Base-by-base conservation (phyloP, 768 basidiomycete genomes). In the Hericium rajendrae region DNA sequence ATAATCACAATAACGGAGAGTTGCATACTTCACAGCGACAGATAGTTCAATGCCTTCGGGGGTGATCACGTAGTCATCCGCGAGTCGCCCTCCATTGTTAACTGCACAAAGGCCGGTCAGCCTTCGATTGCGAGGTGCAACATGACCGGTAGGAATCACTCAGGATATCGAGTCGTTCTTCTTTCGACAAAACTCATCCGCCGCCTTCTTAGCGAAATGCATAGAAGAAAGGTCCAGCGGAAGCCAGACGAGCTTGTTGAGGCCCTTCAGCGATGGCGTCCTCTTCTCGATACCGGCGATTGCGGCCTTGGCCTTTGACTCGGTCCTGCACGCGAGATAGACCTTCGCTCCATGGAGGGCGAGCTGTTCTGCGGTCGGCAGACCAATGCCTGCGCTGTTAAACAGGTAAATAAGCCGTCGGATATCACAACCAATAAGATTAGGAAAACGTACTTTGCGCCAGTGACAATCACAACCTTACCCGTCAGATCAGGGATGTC, bases 381-480 rank as follows among this genome's bases (percentile, higher is more conserved):
- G 78, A 0, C 83, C 83, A 15, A 81, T 72, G 1, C 81, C 78
- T 0, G 72, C 63, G 49, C 78, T 80, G 38, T n/a, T 10, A 11
- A 3, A 18, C 16, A 11, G 2, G 43, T 46, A 3, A 8, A 9
- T 9, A 53, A 16, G 40, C 16, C 3, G 20, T 6, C 1, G n/a
- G n/a, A n/a, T n/a, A n/a, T n/a, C n/a, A n/a, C 9, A 48, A 6
- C 8, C 3, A 11, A 24, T 46, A 38, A 41, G 43, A 46, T 46
- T 39, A 18, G 37, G 24, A 53, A 28, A 53, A 65, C 74, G 69
- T 56, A 82, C 79, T 83, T 84, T 60, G 76, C 80, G 15, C 82
- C 83, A 0, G 82, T 84, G 22, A 85, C 77, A 43, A 83, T 67
- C 43, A 70, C 65, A 13, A 84, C 78, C 62, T 80, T 80, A 11